A percentile compares a stretch with the other conserved stretches of the same genome.
These are phyloP conservation scores for Phoenix dactylifera DNA, from an alignment of 176 grass and related monocot species.

Conservation along the genomic window DNA sequence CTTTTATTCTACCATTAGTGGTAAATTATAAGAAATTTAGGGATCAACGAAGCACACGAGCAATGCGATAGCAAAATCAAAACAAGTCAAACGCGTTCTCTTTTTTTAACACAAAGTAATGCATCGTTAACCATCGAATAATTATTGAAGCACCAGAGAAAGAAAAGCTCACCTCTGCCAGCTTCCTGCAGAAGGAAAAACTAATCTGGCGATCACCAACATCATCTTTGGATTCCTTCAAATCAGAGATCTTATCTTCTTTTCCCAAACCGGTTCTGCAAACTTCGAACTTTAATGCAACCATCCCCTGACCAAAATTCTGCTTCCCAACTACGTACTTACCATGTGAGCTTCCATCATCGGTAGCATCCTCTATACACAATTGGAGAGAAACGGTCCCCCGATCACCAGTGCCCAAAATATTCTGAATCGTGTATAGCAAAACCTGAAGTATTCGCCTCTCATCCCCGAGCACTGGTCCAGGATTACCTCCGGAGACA, in stretches of 20 bases:
- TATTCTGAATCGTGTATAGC: not conserved
- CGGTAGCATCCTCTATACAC: not conserved
- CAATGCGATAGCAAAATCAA: too few relatives aligned
- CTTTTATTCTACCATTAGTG: too few relatives aligned
- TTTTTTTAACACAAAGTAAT: not conserved
- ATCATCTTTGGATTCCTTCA: not conserved
- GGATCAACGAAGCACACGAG: too few relatives aligned
- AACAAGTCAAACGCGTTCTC: too few relatives aligned
- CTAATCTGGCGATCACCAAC: not conserved
- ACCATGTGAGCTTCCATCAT: not conserved
- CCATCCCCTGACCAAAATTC: not conserved
- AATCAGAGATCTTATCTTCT: not conserved
- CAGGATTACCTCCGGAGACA: not conserved
- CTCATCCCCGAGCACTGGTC: not conserved
- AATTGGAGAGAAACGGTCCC: not conserved
- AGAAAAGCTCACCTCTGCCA: conserved; percentile 2
- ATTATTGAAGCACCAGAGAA: not conserved
- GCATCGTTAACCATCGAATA: not conserved
- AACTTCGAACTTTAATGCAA: not conserved
- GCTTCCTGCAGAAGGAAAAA: conserved; percentile 1
- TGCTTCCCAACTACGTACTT: not conserved
- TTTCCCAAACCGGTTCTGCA: not conserved
- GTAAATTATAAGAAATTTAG: too few relatives aligned
- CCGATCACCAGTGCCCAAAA: not conserved
- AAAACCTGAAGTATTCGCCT: conserved; percentile 1